Percentiles rank a stretch among this genome's conserved stretches.
These are phyloP conservation scores for Acer yangbiense DNA, from an alignment of 345 rosid genomes.

Conservation along the genomic window DNA sequence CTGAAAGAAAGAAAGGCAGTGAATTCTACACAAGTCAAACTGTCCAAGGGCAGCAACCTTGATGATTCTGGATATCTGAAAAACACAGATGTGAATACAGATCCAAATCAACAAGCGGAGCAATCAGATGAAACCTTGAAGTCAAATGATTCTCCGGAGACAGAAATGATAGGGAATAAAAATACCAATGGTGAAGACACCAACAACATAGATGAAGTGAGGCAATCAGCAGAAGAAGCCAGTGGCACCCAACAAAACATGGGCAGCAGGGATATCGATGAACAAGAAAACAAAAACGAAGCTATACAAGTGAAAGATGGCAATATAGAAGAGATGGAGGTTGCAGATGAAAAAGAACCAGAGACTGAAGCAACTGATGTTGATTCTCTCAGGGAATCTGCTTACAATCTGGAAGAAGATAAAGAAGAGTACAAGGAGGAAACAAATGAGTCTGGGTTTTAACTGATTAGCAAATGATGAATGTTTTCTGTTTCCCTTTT, in stretches of 20 bases:
- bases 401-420: slow-evolving; percentile 28
- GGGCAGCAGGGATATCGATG: slow-evolving; percentile 10
- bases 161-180: slow-evolving; percentile 3
- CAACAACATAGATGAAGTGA: slow-evolving; percentile 12
- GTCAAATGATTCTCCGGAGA: not conserved
- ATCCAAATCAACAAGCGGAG: slow-evolving; percentile 9
- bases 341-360: slow-evolving; percentile 16
- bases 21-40: slow-evolving; percentile 14
- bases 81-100: slow-evolving; percentile 5
- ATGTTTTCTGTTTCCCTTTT: not conserved
- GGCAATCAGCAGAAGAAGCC: slow-evolving; percentile 22
- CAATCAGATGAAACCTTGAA: not conserved
- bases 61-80: slow-evolving; percentile 13
- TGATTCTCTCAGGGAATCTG: slow-evolving; percentile 17
- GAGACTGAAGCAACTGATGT: slow-evolving; percentile 15
- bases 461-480: slow-evolving; percentile 7
- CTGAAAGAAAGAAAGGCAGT: not conserved
- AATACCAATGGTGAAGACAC: slow-evolving; percentile 1
- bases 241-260: not conserved
- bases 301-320: slow-evolving; percentile 12
- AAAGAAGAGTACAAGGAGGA: slow-evolving; percentile 32
- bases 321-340: slow-evolving; percentile 14
- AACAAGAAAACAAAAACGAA: slow-evolving; percentile 11
- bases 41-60: slow-evolving; percentile 7
- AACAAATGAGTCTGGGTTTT: slow-evolving; percentile 40